A percentile compares a stretch with the other conserved stretches of the same genome.
Conservation (phyloP, 2,329 filamentous ascomycete species). For the Colletotrichum siamense region DNA sequence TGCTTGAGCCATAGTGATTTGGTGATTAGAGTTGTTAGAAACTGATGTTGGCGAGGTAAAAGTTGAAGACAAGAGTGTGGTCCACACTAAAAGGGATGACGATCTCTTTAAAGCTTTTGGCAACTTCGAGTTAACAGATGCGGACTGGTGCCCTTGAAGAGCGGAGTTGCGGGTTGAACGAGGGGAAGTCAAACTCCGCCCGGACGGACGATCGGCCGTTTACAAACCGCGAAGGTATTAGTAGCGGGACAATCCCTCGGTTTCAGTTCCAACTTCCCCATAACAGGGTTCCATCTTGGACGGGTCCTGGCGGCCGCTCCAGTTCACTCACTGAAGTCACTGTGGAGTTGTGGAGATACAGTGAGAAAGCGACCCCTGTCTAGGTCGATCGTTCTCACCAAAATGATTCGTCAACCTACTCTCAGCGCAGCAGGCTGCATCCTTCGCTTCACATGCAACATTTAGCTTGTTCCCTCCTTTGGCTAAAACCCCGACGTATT, state of each 20-base stretch:
- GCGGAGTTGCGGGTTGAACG: not conserved
- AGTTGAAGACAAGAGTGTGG: not conserved
- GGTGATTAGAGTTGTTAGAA: not conserved
- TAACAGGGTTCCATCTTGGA: not conserved
- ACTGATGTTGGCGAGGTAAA: not conserved
- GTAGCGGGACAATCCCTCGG: not conserved
- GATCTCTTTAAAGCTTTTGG: not conserved
- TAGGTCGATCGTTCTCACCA: not conserved
- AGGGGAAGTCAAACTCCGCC: not conserved
- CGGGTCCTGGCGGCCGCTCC: not conserved
- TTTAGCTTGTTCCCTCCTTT: not conserved
- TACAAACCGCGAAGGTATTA: not conserved
- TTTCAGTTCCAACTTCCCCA: not conserved
- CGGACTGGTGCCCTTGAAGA: not conserved
- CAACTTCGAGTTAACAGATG: not conserved
- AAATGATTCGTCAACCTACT: not conserved
- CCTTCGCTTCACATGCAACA: not conserved
- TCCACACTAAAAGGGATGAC: not conserved
- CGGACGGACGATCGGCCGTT: not conserved
- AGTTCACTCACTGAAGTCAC: not conserved
- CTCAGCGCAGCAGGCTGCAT: not conserved
- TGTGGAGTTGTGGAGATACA: not conserved
- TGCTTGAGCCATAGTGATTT: slow-evolving; percentile 23
- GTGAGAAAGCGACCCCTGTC: not conserved
- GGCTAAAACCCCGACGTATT: not conserved